These are phyloP conservation scores for Rhodotorula sp. DNA, from an alignment of 1,284 basidiomycete genomes.

Conservation along the genomic window DNA sequence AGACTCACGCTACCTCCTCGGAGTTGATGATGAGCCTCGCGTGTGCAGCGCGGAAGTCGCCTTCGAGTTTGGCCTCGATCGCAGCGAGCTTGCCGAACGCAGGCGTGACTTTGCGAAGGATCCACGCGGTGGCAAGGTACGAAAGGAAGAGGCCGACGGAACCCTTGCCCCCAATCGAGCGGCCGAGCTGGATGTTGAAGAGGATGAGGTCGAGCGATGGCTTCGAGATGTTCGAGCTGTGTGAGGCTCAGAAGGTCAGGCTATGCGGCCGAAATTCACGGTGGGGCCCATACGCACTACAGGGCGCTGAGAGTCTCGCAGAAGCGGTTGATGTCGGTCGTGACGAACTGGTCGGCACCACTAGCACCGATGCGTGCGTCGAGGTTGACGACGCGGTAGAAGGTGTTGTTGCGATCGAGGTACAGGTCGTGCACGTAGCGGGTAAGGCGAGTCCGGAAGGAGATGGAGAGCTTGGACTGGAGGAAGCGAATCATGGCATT, in stretches of 20 bases:
- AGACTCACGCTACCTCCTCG: slow-evolving; percentile 84
- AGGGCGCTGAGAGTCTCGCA: slow-evolving; percentile 82
- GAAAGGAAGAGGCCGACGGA: slow-evolving; percentile 77
- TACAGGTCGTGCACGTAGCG: slow-evolving; percentile 93
- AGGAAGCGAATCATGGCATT: slow-evolving; percentile 83
- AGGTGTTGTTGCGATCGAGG: slow-evolving; percentile 63
- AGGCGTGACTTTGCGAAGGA: slow-evolving; percentile 81
- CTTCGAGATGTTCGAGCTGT: slow-evolving; percentile 76
- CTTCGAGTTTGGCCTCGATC: slow-evolving; percentile 76
- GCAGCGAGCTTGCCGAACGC: slow-evolving; percentile 91
- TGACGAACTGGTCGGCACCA: slow-evolving; percentile 62
- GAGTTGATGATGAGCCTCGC: slow-evolving; percentile 84
- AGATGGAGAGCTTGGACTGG: slow-evolving; percentile 83
- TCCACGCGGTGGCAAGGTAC: slow-evolving; percentile 80
- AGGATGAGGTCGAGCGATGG: slow-evolving; percentile 87
- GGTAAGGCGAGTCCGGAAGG: slow-evolving; percentile 81
- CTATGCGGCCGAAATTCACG: neutral
- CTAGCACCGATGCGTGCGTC: slow-evolving; percentile 43
- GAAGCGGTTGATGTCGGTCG: slow-evolving; percentile 88
- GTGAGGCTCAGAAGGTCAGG: neutral
- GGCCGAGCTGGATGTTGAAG: slow-evolving; percentile 88
- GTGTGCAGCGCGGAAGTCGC: slow-evolving; percentile 88
- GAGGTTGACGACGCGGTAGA: slow-evolving; percentile 57
- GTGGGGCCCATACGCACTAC: slow-evolving; percentile 64
- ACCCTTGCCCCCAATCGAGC: slow-evolving; percentile 73